These are phyloP conservation scores for Setaria viridis DNA, from an alignment of 202 grass and related monocot genomes.

Conservation along the genomic window DNA sequence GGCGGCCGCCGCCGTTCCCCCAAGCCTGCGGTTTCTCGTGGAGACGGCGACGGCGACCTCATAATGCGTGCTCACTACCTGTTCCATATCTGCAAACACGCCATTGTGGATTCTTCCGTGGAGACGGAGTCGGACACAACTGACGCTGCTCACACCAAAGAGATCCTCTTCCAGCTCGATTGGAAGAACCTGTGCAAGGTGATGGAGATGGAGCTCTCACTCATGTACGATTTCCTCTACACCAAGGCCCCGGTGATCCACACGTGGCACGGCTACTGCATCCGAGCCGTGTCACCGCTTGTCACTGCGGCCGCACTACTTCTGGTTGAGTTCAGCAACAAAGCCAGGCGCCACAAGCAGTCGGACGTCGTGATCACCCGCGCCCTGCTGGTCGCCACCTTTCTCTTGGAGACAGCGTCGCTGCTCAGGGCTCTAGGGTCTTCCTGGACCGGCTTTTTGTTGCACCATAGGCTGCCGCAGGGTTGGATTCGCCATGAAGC, in stretches of 20 bases:
- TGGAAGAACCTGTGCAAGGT: neutral
- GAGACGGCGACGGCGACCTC: neutral
- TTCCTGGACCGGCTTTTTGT: constrained; percentile 38
- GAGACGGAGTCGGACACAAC: no score
- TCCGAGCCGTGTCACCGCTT: neutral
- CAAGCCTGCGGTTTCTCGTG: neutral
- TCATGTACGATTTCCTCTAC: constrained; percentile 25
- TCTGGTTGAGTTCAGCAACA: neutral
- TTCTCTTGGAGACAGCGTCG: constrained; percentile 4
- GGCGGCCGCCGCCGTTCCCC: neutral
- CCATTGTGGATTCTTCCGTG: neutral
- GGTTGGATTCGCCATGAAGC: neutral
- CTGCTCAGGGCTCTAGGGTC: constrained; percentile 33
- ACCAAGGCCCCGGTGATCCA: constrained; percentile 26
- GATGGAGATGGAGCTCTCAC: neutral
- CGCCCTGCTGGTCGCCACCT: neutral
- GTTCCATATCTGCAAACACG: constrained; percentile 46
- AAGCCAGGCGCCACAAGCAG: neutral
- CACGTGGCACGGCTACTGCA: constrained; percentile 17
- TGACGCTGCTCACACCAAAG: neutral
- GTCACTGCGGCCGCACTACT: accelerated
- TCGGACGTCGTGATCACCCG: constrained; percentile 3
- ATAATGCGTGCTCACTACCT: constrained; percentile 29
- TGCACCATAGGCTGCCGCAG: neutral
- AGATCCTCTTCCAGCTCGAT: neutral